Percentiles rank a stretch among this genome's conserved stretches.
Evolutionary conservation across 495 filamentous ascomycete species (phyloP).

Genomic region (Cercophora sp.): DNA sequence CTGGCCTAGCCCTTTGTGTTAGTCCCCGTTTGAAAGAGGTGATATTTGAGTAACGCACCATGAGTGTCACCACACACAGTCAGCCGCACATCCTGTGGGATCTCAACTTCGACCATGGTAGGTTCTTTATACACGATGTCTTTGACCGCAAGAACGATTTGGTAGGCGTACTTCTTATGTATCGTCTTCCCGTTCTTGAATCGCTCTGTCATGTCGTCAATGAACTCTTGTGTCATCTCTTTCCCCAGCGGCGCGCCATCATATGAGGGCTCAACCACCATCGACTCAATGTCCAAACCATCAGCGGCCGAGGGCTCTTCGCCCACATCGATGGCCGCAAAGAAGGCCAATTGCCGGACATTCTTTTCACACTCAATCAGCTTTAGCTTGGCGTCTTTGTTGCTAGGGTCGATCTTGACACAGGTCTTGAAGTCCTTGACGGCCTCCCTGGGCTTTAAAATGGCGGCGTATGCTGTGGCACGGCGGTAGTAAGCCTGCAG

Average conservation of each 20-base stretch:
- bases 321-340: slow-evolving; percentile 88
- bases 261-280: slow-evolving; percentile 76
- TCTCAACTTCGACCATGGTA: slow-evolving; percentile 93
- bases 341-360: slow-evolving; percentile 82
- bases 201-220: slow-evolving; percentile 91
- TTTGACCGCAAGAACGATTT: slow-evolving; percentile 86
- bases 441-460: slow-evolving; percentile 80
- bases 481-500: slow-evolving; percentile 88
- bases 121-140: slow-evolving; percentile 87
- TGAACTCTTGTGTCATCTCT: slow-evolving; percentile 93
- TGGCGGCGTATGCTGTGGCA: slow-evolving; percentile 85
- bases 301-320: slow-evolving; percentile 89
- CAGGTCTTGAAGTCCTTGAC: slow-evolving; percentile 90
- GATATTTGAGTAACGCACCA: slow-evolving; percentile 46
- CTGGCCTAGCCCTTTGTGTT: slow-evolving; percentile 60
- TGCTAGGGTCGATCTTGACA: slow-evolving; percentile 76
- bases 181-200: slow-evolving; percentile 96
- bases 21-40: not conserved
- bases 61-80: slow-evolving; percentile 98
- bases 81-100: slow-evolving; percentile 69
- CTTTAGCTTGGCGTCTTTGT: slow-evolving; percentile 87
- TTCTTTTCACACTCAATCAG: slow-evolving; percentile 89
- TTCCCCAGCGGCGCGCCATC: slow-evolving; percentile 75
- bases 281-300: slow-evolving; percentile 80
- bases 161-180: slow-evolving; percentile 94